Evolutionary conservation across 2,329 filamentous ascomycete genomes (phyloP), one percentile per base, ranked within the genome.

Genomic region (Verticillium dahliae): DNA sequence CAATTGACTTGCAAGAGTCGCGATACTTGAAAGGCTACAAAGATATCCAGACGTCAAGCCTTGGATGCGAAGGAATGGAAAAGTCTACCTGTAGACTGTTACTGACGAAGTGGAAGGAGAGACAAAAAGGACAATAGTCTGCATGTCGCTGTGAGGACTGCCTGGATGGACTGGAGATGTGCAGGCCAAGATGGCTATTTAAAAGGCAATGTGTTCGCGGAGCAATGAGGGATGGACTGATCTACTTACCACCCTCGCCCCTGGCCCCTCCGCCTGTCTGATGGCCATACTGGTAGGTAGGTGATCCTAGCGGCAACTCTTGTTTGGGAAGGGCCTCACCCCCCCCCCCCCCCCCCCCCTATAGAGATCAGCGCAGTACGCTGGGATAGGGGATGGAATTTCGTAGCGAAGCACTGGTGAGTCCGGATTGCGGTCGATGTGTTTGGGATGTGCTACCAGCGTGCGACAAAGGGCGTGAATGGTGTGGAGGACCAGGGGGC

Each of bases 1-100:
- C 10, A 11, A 18, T 22, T 18, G 35, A 45, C 22, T 34, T 34
- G 57, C 34, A 35, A n/a, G 56, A 50, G 14, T 31, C 4, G 1
- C 6, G 27, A 2, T 2, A 52, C 7, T 11, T 10, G 11, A 52
- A 52, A 52, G 9, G 11, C n/a, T 1, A 13, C 45, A 13, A 7
- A 50, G n/a, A 33, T 34, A 45, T 11, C 37, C 38, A 58, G 57
- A 50, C 57, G 57, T 58, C 57, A 50, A 58, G 57, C 45, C 57
- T 33, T 15, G 35, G n/a, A 27, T 35, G n/a, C n/a, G 31, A 50
- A 58, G 37, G 39, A 52, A 27, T 10, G 45, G 35, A 37, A 52
- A 52, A 41, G 57, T 41, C 57, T 58, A 50, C 57, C 57, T 34
- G 57, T 58, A 58, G 57, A 41, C 57, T 41, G 37, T 39, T 22